These are phyloP conservation scores for Cercophora scortea DNA, from an alignment of 495 filamentous ascomycete species.

Conservation along the genomic window DNA sequence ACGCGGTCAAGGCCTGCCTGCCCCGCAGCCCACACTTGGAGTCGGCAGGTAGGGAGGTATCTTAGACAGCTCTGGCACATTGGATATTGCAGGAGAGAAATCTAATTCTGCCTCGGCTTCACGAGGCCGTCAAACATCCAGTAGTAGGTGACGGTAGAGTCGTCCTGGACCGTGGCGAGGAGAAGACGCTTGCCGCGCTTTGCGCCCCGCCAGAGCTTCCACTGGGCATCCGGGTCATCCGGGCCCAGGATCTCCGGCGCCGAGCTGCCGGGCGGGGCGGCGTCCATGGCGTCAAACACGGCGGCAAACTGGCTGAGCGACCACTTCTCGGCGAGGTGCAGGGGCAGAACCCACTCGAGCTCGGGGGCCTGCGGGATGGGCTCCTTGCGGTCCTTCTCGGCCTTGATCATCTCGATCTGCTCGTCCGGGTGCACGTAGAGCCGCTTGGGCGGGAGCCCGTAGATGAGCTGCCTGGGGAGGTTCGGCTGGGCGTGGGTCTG, in stretches of 20 bases:
- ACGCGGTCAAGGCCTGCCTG: too few species aligned
- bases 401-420: conserved; percentile 69
- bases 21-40: too few species aligned
- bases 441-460: conserved; percentile 77
- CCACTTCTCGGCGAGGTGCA: conserved; percentile 75
- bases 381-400: conserved; percentile 29
- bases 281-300: conserved; percentile 69
- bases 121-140: conserved; percentile 91
- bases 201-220: conserved; percentile 31
- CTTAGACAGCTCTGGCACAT: too few species aligned
- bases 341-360: conserved; percentile 82
- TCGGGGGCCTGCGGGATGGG: conserved; percentile 44
- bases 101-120: conserved; percentile 88
- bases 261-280: conserved; percentile 30
- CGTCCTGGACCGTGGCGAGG: conserved; percentile 74
- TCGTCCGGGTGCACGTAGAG: conserved; percentile 92
- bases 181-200: conserved; percentile 62
- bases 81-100: not conserved
- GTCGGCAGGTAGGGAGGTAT: too few species aligned
- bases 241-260: conserved; percentile 10
- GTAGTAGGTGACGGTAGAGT: conserved; percentile 94
- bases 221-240: conserved; percentile 12
- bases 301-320: conserved; percentile 64
- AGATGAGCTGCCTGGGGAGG: conserved; percentile 60
- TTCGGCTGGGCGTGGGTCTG: conserved; percentile 44